A percentile compares a stretch with the other conserved stretches of the same genome.
Evolutionary conservation across 2,329 filamentous ascomycete genomes (phyloP).

Genomic region (Aspergillus felis): DNA sequence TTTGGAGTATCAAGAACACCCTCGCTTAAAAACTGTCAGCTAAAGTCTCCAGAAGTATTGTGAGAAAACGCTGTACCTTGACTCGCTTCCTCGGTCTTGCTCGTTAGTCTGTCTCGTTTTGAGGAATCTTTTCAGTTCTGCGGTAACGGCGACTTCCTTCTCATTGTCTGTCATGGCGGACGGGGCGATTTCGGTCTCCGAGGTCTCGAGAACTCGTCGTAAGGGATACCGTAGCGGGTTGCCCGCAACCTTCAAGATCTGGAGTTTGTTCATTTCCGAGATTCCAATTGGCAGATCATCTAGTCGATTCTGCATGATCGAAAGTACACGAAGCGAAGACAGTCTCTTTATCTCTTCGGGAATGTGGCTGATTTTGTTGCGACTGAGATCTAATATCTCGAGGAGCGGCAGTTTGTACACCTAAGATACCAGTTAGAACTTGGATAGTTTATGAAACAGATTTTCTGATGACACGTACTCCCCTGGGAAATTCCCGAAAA

Average conservation of each 20-base stretch:
- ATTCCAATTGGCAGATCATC: slow-evolving; percentile 78
- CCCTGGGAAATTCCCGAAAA: slow-evolving; percentile 59
- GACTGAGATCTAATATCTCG: slow-evolving; percentile 88
- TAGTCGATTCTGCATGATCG: slow-evolving; percentile 81
- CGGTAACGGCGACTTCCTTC: slow-evolving; percentile 57
- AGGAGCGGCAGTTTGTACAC: slow-evolving; percentile 80
- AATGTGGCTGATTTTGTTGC: slow-evolving; percentile 75
- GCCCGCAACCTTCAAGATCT: slow-evolving; percentile 83
- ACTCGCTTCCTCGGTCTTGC: slow-evolving; percentile 46
- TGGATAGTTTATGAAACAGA: background rate
- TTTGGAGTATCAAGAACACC: slow-evolving; percentile 73
- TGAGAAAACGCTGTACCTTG: slow-evolving; percentile 27
- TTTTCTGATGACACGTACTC: slow-evolving; percentile 45
- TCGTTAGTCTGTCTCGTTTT: slow-evolving; percentile 44
- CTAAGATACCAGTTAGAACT: slow-evolving; percentile 45
- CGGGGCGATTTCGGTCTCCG: slow-evolving; percentile 61
- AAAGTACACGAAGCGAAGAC: slow-evolving; percentile 82
- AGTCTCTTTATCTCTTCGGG: slow-evolving; percentile 77
- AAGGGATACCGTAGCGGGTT: slow-evolving; percentile 82
- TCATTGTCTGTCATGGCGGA: slow-evolving; percentile 55
- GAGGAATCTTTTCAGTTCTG: slow-evolving; percentile 58
- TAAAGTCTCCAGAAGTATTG: background rate
- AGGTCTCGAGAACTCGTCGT: slow-evolving; percentile 62
- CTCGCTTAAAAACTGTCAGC: slow-evolving; percentile 52
- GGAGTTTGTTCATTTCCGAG: slow-evolving; percentile 83